These are phyloP conservation scores for Umbelopsis vinacea DNA, from an alignment of 192 early-diverging fungal species.

Conservation along the genomic window DNA sequence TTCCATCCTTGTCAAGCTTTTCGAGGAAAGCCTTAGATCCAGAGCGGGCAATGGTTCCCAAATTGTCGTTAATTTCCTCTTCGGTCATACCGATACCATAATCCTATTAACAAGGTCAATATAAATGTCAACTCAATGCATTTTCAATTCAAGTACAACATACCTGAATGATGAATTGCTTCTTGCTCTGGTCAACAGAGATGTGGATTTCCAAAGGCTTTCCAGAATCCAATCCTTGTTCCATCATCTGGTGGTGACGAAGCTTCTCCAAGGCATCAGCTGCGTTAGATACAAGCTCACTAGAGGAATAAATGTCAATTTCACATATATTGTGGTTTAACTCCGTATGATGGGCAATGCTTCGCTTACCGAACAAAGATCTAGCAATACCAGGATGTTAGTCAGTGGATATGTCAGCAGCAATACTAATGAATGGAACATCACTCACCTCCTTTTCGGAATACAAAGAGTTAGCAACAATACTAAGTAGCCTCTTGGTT, in stretches of 20 bases:
- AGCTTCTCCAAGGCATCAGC: conserved; percentile 69
- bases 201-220: conserved; percentile 65
- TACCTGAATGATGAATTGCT: conserved; percentile 59
- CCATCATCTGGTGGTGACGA: conserved; percentile 53
- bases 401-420: background rate
- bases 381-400: background rate
- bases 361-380: conserved; percentile 23
- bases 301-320: conserved; percentile 20
- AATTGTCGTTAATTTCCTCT: conserved; percentile 71
- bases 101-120: conserved; percentile 60
- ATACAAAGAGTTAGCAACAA: conserved; percentile 68
- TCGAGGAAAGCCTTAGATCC: conserved; percentile 83
- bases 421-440: conserved; percentile 46
- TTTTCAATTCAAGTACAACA: background rate
- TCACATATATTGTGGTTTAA: background rate
- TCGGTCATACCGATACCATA: conserved; percentile 84
- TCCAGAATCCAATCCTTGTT: conserved; percentile 43
- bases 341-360: background rate
- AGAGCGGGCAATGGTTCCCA: conserved; percentile 87
- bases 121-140: background rate
- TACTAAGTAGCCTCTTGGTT: conserved; percentile 62
- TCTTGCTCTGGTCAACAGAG: conserved; percentile 52
- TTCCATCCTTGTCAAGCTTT: conserved; percentile 47
- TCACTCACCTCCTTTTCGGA: conserved; percentile 64
- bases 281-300: conserved; percentile 68